Evolutionary conservation across 176 grass and related monocot species (phyloP).

Genomic region (Coix lacrymajobi): DNA sequence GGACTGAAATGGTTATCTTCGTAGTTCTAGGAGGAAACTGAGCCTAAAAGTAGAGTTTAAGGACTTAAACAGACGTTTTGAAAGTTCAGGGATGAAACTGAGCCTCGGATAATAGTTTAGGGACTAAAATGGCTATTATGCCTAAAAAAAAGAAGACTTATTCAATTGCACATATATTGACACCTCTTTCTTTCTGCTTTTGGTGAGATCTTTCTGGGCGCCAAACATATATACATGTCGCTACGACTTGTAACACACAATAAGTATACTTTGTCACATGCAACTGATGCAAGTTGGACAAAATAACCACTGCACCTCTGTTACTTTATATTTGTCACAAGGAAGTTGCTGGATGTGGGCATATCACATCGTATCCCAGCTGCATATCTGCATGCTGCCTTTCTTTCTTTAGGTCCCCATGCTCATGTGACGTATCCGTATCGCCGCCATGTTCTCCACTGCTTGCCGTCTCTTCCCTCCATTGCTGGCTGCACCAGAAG

Average conservation of each 20-base stretch:
- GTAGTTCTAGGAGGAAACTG: too few relatives aligned
- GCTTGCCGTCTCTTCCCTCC: neutral
- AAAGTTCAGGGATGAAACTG: too few relatives aligned
- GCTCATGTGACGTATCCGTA: neutral
- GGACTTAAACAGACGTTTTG: too few relatives aligned
- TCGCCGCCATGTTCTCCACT: neutral
- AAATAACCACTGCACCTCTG: neutral
- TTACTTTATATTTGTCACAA: conserved; percentile 6
- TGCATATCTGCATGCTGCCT: neutral
- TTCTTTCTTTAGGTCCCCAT: neutral
- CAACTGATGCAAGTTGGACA: neutral
- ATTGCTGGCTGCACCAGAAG: neutral
- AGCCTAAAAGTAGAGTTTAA: too few relatives aligned
- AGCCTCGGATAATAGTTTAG: too few relatives aligned
- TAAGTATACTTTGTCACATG: neutral
- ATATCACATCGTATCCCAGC: neutral
- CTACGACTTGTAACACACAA: neutral
- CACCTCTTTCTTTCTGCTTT: neutral
- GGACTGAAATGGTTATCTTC: too few relatives aligned
- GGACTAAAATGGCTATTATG: too few relatives aligned
- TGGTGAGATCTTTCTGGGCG: neutral
- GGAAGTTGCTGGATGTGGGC: neutral
- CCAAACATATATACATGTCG: neutral
- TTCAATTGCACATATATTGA: neutral
- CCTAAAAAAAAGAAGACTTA: neutral